Evolutionary conservation across 2,329 filamentous ascomycete genomes (phyloP), one percentile per base, ranked within the genome.

Genomic region (Ceratocystis variospora): DNA sequence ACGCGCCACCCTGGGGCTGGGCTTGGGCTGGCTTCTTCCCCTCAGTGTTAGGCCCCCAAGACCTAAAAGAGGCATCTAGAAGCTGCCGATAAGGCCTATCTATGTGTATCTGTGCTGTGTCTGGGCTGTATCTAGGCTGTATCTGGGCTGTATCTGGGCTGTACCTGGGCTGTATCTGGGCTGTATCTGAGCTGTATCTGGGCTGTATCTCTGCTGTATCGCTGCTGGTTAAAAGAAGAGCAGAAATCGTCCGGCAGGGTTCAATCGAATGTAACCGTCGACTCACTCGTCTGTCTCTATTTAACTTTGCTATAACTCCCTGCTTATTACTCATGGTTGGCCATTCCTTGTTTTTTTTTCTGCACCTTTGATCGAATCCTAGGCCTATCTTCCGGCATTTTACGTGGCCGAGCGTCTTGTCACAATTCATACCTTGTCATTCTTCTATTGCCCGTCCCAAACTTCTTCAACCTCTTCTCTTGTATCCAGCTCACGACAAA

Each of bases 321-420:
- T 65, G 50, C 50, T 61, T 55, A 28, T 44, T 37, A 53, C 44
- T 61, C 63, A 46, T 65, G 55, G 33, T 53, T 41, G 19, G n/a
- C 63, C 61, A 41, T 19, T 41, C 37, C 2, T 46, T 15, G 3
- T 25, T 25, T 45, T n/a, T 57, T 17, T 41, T 61, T 64, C 45
- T 64, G 48, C 50, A 61, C 41, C 33, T 55, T 65, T 59, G 48
- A 65, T 48, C 25, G 62, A 63, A 33, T 61, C 45, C 46, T 65
- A 28, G 46, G 65, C 48, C 48, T 63, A 59, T 62, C 53, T 59
- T 33, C 62, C 46, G 7, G n/a, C 28, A 17, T 59, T 59, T 59
- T 8, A 12, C 53, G 25, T 59, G 61, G 17, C 46, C 41, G 25
- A 46, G 28, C 25, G 61, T 48, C 46, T 33, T 63, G 28, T 48